These are phyloP conservation scores for Termitomyces sp. DNA, from an alignment of 768 basidiomycete species.

Conservation along the genomic window DNA sequence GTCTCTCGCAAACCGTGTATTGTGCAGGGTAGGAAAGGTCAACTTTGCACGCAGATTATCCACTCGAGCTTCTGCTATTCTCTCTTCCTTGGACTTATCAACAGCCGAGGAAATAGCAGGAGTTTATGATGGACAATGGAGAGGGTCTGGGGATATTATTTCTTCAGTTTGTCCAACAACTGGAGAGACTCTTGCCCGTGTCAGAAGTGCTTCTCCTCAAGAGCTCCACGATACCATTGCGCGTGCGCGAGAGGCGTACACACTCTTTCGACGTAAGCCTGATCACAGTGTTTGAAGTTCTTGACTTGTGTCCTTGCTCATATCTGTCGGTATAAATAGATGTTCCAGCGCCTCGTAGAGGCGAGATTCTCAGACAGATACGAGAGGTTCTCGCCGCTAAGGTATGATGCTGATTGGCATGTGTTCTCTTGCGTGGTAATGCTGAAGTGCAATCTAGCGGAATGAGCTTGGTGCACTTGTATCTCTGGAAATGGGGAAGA, in stretches of 20 bases:
- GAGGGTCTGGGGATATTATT: constrained; percentile 66
- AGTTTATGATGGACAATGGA: constrained; percentile 82
- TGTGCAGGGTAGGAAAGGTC: constrained; percentile 7
- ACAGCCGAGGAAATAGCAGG: constrained; percentile 55
- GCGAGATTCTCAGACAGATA: constrained; percentile 85
- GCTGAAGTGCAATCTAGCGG: constrained; percentile 37
- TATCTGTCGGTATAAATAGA: constrained; percentile 27
- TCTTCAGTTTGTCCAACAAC: constrained; percentile 80
- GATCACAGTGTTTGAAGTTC: not conserved
- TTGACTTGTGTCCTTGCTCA: not conserved
- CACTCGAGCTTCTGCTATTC: constrained; percentile 60
- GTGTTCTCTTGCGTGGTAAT: not conserved
- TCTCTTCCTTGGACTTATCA: constrained; percentile 59
- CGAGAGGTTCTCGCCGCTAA: constrained; percentile 75
- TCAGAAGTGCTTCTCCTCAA: constrained; percentile 64
- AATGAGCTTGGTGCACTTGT: constrained; percentile 78
- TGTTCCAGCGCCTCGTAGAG: constrained; percentile 82
- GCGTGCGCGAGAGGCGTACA: constrained; percentile 70
- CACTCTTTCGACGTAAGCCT: constrained; percentile 49
- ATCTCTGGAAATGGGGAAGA: constrained; percentile 89
- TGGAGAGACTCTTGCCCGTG: constrained; percentile 74
- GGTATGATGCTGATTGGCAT: constrained; percentile 30
- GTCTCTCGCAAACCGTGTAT: constrained; percentile 21
- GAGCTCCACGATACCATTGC: constrained; percentile 69
- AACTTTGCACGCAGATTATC: constrained; percentile 48